A percentile compares a stretch with the other conserved stretches of the same genome.
These are phyloP conservation scores for Rhododendron henanense DNA, from an alignment of 148 eudicot species.

Conservation along the genomic window DNA sequence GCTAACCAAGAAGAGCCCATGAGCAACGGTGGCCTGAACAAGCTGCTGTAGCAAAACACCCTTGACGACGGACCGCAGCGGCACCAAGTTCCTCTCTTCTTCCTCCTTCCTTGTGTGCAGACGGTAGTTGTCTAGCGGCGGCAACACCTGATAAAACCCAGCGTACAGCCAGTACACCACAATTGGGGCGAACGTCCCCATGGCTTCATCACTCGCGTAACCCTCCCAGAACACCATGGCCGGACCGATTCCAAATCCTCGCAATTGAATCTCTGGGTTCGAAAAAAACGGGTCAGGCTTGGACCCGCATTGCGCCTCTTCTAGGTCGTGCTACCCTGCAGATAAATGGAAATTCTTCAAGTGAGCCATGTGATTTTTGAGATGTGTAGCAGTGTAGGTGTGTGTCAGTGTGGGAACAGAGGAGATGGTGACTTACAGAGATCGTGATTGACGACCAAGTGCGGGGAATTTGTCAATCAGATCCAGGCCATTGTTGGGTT, in stretches of 20 bases:
- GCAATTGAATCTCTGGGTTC: neutral
- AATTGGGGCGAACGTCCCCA: conserved; percentile 53
- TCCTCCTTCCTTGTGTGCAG: conserved; percentile 52
- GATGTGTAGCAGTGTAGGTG: neutral
- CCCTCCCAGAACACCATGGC: conserved; percentile 57
- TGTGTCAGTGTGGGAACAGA: neutral
- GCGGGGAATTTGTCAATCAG: neutral
- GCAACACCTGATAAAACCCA: conserved; percentile 45
- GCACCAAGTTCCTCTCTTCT: conserved; percentile 37
- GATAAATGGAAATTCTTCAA: neutral
- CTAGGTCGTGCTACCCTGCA: neutral
- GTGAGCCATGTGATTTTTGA: no score
- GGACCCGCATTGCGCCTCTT: neutral
- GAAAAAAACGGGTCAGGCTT: neutral
- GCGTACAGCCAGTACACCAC: conserved; percentile 57
- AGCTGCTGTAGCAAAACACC: conserved; percentile 53
- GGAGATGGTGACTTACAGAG: neutral
- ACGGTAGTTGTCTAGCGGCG: conserved; percentile 39
- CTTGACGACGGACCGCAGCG: conserved; percentile 28
- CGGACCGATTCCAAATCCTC: neutral
- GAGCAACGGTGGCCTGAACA: conserved; percentile 43
- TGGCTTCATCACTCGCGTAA: conserved; percentile 43
- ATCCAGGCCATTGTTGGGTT: conserved; percentile 2
- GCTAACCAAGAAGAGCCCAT: conserved; percentile 38
- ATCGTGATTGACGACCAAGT: neutral